These are phyloP conservation scores for Aphanomyces cochlioides DNA, from an alignment of 352 stramenopile genomes.

Conservation along the genomic window DNA sequence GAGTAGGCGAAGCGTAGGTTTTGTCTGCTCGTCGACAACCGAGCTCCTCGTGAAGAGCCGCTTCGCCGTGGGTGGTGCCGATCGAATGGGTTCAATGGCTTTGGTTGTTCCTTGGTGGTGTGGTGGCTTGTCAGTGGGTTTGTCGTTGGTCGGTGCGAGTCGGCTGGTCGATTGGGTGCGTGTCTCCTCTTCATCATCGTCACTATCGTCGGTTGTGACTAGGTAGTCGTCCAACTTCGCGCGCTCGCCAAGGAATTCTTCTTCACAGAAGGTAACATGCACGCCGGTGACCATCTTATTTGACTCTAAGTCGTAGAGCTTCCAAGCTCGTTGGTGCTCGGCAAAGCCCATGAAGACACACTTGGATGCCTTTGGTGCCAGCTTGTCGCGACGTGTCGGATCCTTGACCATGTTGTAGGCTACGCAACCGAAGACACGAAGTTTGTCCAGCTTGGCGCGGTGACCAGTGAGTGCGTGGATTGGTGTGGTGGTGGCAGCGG, in stretches of 20 bases:
- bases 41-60: no score
- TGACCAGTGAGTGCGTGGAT: constrained; percentile 32
- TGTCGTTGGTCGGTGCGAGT: background rate
- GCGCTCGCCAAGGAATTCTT: background rate
- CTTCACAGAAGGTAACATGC: background rate
- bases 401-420: constrained; percentile 36
- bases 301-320: constrained; percentile 18
- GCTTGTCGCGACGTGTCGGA: constrained; percentile 32
- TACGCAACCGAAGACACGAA: constrained; percentile 35
- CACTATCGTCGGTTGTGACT: background rate
- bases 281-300: background rate
- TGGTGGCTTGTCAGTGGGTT: background rate
- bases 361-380: constrained; percentile 33
- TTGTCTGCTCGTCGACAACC: no score
- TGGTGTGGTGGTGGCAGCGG: constrained; percentile 14
- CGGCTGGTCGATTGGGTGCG: background rate
- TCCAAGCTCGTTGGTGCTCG: constrained; percentile 30
- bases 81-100: no score
- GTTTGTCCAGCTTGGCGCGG: constrained; percentile 22
- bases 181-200: background rate
- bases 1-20: no score
- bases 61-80: no score
- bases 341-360: constrained; percentile 34
- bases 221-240: background rate
- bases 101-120: background rate